phyloP scores from a whole-genome alignment of 2,329 filamentous ascomycete species.

The Aspergillus ibericus region DNA sequence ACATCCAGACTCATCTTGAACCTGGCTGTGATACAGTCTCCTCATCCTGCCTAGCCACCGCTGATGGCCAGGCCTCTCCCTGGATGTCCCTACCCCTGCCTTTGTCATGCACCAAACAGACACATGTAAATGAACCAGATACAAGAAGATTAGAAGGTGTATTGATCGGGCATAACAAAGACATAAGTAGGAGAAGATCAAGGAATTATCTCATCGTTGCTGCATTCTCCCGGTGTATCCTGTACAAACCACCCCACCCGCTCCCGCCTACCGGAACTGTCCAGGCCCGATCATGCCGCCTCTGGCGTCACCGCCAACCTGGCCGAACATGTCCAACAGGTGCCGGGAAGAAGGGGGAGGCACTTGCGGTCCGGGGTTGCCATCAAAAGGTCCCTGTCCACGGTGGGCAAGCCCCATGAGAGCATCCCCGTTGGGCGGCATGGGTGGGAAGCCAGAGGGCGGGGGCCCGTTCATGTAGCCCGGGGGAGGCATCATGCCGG shows the following conservation, averaged over 20 bases:
- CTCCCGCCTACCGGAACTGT: slow-evolving; percentile 32
- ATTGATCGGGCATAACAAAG: slow-evolving; percentile 1
- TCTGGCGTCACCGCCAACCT: slow-evolving; percentile 35
- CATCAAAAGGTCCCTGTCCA: slow-evolving; percentile 37
- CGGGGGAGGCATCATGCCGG: slow-evolving; percentile 48
- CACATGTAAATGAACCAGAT: slow-evolving; percentile 1
- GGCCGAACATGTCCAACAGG: slow-evolving; percentile 47
- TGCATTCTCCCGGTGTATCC: neutral
- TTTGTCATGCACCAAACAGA: slow-evolving; percentile 1
- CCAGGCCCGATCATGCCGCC: slow-evolving; percentile 40
- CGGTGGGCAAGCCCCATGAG: slow-evolving; percentile 40
- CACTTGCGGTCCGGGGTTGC: slow-evolving; percentile 37
- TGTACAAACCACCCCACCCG: neutral
- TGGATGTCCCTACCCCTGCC: neutral
- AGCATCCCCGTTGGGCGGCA: slow-evolving; percentile 40
- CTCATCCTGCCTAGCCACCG: neutral
- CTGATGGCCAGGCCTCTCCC: neutral
- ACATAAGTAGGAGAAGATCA: neutral
- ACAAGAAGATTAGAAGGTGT: neutral
- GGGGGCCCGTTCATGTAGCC: slow-evolving; percentile 46
- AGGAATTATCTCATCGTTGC: neutral
- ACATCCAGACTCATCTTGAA: neutral
- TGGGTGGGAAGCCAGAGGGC: slow-evolving; percentile 41
- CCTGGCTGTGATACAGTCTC: slow-evolving; percentile 1
- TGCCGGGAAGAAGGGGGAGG: slow-evolving; percentile 41